Evolutionary conservation across 2,329 filamentous ascomycete species (phyloP).

Genomic region (Aspergillus neoniger): DNA sequence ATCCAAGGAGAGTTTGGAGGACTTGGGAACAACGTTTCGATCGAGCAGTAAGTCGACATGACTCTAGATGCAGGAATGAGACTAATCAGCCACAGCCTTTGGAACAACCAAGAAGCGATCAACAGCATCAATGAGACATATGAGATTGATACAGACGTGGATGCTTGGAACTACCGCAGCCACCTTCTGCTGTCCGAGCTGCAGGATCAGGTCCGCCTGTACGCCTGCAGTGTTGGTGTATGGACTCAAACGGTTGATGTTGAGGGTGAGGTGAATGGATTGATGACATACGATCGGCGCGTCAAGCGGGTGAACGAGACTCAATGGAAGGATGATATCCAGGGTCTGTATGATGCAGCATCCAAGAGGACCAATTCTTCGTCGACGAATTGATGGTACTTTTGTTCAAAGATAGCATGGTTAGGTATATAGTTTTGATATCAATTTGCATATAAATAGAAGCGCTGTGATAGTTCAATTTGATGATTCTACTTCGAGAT

Average conservation of each 20-base stretch:
- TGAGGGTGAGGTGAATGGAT: slow-evolving; percentile 72
- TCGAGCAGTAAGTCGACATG: slow-evolving; percentile 55
- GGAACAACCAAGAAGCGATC: slow-evolving; percentile 64
- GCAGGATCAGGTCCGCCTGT: slow-evolving; percentile 53
- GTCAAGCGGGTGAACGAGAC: slow-evolving; percentile 55
- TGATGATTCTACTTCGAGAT: neutral
- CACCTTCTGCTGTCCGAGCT: slow-evolving; percentile 54
- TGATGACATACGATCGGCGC: slow-evolving; percentile 69
- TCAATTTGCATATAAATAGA: neutral
- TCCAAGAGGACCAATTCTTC: neutral
- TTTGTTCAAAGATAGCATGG: neutral
- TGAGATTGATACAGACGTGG: slow-evolving; percentile 61
- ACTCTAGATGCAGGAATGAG: neutral
- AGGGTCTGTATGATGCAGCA: slow-evolving; percentile 61
- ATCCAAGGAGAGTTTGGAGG: slow-evolving; percentile 74
- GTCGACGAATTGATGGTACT: neutral
- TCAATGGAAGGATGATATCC: slow-evolving; percentile 64
- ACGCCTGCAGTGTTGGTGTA: slow-evolving; percentile 66
- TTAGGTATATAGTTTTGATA: neutral
- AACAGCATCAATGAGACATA: slow-evolving; percentile 66
- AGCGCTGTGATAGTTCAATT: neutral
- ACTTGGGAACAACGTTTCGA: slow-evolving; percentile 65
- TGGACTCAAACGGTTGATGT: slow-evolving; percentile 77
- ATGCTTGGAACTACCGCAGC: slow-evolving; percentile 67
- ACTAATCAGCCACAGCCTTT: slow-evolving; percentile 51